phyloP scores from a whole-genome alignment of 2,329 filamentous ascomycete species.

The Penicillium sp. region DNA sequence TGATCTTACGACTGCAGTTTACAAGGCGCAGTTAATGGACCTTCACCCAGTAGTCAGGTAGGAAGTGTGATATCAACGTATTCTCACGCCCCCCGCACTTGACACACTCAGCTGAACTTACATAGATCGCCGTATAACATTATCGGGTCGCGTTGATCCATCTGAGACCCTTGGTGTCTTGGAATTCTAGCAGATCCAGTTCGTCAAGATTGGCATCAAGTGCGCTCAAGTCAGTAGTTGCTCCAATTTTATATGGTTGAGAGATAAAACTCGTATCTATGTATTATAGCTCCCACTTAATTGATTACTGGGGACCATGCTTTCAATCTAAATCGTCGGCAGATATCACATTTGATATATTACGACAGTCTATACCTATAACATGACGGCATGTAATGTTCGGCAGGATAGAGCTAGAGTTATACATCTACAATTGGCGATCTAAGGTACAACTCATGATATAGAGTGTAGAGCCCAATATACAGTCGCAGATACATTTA shows the following conservation, averaged over 20 bases:
- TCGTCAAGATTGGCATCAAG: background rate
- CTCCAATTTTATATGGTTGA: too few species aligned
- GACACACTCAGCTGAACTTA: too few species aligned
- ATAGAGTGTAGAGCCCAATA: conserved; percentile 31
- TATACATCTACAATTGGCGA: background rate
- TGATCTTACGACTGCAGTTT: too few species aligned
- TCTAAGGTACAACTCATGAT: conserved; percentile 14
- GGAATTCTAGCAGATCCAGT: background rate
- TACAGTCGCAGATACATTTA: conserved; percentile 32
- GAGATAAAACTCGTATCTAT: too few species aligned
- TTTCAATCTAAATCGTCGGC: background rate
- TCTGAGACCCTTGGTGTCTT: too few species aligned
- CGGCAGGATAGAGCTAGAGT: background rate
- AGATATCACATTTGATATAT: background rate
- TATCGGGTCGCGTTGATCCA: background rate
- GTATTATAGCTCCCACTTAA: background rate
- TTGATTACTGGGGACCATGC: background rate
- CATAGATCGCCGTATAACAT: background rate
- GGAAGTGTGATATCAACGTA: too few species aligned
- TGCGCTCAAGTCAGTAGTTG: too few species aligned
- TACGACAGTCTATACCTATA: background rate
- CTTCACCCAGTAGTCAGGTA: too few species aligned
- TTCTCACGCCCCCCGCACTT: too few species aligned
- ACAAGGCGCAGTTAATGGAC: background rate
- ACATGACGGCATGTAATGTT: background rate